Base-by-base conservation (phyloP, 495 filamentous ascomycete species). In the Penicillium goetzii region DNA sequence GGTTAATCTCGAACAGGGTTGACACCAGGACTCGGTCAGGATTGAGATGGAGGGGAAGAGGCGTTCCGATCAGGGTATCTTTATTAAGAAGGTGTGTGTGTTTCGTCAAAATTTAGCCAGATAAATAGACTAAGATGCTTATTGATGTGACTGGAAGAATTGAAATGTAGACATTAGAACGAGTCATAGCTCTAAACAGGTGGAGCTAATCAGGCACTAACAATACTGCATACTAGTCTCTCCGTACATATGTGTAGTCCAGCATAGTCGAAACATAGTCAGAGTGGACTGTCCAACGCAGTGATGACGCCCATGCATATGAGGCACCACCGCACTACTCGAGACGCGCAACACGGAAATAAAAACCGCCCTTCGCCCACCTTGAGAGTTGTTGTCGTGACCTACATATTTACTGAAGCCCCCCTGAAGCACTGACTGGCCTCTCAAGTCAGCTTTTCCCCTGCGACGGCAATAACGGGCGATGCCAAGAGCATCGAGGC, bases 401-500 rank as follows among this genome's bases (percentile, higher is more conserved):
- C 8, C 7, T 4, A 21, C 8, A 14, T 23, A 10, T 30, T 32
- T 14, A 2, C 1, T 5, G 3, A 51, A 17, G 5, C 26, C 15
- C 26, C 14, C 19, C 30, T 17, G 19, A 17, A 25, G 11, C 21
- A 47, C 43, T 25, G 43, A 23, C 43, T 25, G 3, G 10, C 21
- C 19, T 17, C 15, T 40, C 36, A 2, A 21, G 17, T 36, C 30
- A 55, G 52, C 52, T 9, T 21, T 55, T 30, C 30, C 30, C n/a
- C 52, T 30, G n/a, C 10, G 49, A 52, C 49, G 49, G 28, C 51
- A 17, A 53, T 33, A 28, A 10, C 51, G 17, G 51, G 8, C 52
- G 30, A 68, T 61, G 65, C 65, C 65, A 64, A 68, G 65, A 21
- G 47, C 43, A 38, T 49, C 55, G 28, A 55, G 54, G 11, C 54